Conservation (phyloP, 768 basidiomycete species). For the Nidularia pulvinata region DNA sequence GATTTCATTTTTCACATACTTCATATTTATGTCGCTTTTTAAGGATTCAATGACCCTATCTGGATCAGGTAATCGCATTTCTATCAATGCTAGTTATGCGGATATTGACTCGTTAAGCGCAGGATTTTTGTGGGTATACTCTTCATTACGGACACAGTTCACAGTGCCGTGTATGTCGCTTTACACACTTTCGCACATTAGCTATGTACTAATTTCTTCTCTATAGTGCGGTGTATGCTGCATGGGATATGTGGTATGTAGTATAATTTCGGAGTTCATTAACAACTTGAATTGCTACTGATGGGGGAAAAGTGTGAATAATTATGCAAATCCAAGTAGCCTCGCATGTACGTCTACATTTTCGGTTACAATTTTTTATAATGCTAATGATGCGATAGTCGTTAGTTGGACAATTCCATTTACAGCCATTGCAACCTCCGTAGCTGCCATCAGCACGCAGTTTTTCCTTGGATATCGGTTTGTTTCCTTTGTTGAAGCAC, state of each 20-base stretch:
- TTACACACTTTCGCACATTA: background rate
- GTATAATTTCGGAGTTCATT: background rate
- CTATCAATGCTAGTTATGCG: background rate
- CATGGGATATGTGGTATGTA: constrained; percentile 20
- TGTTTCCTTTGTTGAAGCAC: background rate
- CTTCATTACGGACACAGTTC: constrained; percentile 28
- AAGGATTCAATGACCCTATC: constrained; percentile 31
- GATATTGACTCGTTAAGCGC: background rate
- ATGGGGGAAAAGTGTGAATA: constrained; percentile 20
- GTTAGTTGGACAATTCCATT: constrained; percentile 46
- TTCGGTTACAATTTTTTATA: background rate
- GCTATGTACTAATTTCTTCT: background rate
- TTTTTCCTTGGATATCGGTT: constrained; percentile 40
- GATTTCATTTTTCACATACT: background rate
- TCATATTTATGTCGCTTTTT: constrained; percentile 5
- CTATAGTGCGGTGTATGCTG: constrained; percentile 20
- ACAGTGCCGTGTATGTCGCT: constrained; percentile 28
- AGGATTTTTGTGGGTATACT: constrained; percentile 25
- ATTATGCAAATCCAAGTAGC: constrained; percentile 25
- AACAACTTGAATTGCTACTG: no score
- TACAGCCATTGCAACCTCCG: constrained; percentile 39
- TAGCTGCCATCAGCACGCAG: constrained; percentile 46
- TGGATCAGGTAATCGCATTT: constrained; percentile 22
- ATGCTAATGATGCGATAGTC: constrained; percentile 14
- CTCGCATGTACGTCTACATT: constrained; percentile 17